Base-by-base conservation (phyloP, 768 basidiomycete species). In the Gloeostereum incarnatum region DNA sequence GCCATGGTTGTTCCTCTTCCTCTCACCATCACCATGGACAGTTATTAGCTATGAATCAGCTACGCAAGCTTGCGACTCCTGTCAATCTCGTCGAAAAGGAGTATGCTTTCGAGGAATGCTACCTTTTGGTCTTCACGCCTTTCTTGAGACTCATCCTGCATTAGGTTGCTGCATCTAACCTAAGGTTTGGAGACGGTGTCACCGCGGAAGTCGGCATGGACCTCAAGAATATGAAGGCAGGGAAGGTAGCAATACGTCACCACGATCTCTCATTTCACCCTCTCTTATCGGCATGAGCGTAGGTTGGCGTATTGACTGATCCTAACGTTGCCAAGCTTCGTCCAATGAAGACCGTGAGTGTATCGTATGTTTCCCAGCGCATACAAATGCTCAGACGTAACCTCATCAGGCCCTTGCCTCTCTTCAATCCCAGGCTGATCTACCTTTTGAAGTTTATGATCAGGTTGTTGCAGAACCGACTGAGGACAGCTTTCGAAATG, bases 231-330 rank as follows among this genome's bases (percentile, higher is more conserved):
- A 83, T 89, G 85, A 84, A 81, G 40, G 89, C 91, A 5, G 73
- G 76, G 49, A 90, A 88, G 71, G 88, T 83, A 46, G 7, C 20
- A 25, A 44, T 14, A 3, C 24, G 5, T n/a, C n/a, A 16, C 11
- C 31, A 29, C 22, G 6, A 34, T 45, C 26, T 37, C 35, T 10
- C n/a, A n/a, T n/a, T n/a, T 26, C 29, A 21, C 23, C 39, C 35
- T 42, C 23, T 32, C 17, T 43, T 38, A 47, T 21, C 23, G 42
- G 41, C 7, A 20, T 18, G n/a, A 30, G n/a, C 19, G 3, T 52
- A 96, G 81, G 87, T 98, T 46, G 94, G 75, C 13, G 86, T 98
- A 16, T 94, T 93, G 56, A 97, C 94, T 3, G 94, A 98, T 51
- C 76, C 80, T 9, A 86, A 81, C 40, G 71, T 98, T 17, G 80